Percentiles rank a stretch among this genome's conserved stretches.
Evolutionary conservation across 148 eudicot genomes (phyloP).

Genomic region (Rhododendron ferrugineum): DNA sequence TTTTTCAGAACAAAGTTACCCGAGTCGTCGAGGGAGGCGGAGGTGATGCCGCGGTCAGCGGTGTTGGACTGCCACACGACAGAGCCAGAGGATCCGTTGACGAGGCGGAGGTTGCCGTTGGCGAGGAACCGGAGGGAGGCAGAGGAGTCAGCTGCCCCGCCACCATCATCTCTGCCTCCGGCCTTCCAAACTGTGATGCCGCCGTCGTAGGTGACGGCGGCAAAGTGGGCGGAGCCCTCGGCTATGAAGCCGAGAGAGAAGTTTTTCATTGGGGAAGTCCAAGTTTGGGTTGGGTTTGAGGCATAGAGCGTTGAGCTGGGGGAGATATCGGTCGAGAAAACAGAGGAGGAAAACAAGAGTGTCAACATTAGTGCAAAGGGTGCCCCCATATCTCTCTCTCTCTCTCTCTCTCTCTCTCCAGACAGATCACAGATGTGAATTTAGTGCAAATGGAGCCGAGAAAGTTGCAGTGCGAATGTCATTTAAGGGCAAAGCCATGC

Average conservation of each 20-base stretch:
- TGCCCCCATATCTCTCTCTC: not conserved
- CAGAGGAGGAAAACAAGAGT: not conserved
- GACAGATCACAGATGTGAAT: too few species aligned
- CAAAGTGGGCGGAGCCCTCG: slow-evolving; percentile 16
- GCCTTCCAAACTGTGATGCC: slow-evolving; percentile 52
- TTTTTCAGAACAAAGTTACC: not conserved
- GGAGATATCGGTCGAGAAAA: slow-evolving; percentile 25
- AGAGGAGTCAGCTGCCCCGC: slow-evolving; percentile 17
- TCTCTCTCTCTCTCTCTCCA: too few species aligned
- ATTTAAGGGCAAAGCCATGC: too few species aligned
- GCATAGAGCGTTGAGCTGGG: slow-evolving; percentile 43
- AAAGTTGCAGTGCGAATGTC: too few species aligned
- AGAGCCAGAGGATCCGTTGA: too few species aligned
- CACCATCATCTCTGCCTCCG: slow-evolving; percentile 17
- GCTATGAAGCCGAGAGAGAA: slow-evolving; percentile 54
- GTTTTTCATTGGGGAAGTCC: slow-evolving; percentile 47
- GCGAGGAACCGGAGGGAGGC: too few species aligned
- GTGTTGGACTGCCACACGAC: too few species aligned
- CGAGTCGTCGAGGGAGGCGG: not conserved
- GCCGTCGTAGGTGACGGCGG: slow-evolving; percentile 34
- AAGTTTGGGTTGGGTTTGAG: slow-evolving; percentile 35
- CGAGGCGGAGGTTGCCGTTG: too few species aligned
- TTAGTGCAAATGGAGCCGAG: too few species aligned
- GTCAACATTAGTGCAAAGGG: not conserved
- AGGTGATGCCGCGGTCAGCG: too few species aligned